Percentiles rank a stretch among this genome's conserved stretches.
These are phyloP conservation scores for Mangifera indica DNA, from an alignment of 345 rosid species.

Conservation along the genomic window DNA sequence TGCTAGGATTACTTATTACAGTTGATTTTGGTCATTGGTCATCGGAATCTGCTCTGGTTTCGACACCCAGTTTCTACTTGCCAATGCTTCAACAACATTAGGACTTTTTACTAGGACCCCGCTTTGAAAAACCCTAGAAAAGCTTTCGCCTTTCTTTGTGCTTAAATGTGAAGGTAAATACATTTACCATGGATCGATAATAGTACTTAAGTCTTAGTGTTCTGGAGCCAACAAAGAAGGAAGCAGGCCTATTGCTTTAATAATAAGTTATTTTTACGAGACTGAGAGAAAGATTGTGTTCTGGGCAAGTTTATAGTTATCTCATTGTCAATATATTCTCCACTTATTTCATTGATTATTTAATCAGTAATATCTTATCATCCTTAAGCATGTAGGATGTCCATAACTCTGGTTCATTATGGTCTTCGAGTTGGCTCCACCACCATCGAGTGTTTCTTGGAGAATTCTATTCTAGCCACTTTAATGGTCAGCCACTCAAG, in stretches of 20 bases:
- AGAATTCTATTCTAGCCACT: neutral
- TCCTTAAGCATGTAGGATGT: too few relatives aligned
- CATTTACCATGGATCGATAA: too few relatives aligned
- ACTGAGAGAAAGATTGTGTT: neutral
- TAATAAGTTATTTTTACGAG: neutral
- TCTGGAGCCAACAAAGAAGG: neutral
- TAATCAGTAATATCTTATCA: too few relatives aligned
- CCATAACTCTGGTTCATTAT: neutral
- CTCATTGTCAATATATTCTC: too few relatives aligned
- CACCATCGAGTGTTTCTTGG: slow-evolving; percentile 19
- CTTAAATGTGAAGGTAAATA: too few relatives aligned
- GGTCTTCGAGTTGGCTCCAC: slow-evolving; percentile 25
- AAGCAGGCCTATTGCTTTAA: neutral
- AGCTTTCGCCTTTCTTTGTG: neutral
- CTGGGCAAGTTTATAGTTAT: neutral
- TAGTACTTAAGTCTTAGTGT: too few relatives aligned
- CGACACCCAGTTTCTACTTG: neutral
- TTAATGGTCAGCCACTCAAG: slow-evolving; percentile 1
- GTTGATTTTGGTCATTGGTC: slow-evolving; percentile 3
- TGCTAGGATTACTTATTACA: neutral
- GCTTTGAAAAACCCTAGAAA: neutral
- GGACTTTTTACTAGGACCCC: neutral
- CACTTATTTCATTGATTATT: too few relatives aligned
- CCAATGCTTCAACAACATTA: neutral
- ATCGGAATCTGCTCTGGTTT: neutral